These are phyloP conservation scores for Pseudogymnoascus sp. DNA, from an alignment of 2,329 filamentous ascomycete species.

Conservation along the genomic window DNA sequence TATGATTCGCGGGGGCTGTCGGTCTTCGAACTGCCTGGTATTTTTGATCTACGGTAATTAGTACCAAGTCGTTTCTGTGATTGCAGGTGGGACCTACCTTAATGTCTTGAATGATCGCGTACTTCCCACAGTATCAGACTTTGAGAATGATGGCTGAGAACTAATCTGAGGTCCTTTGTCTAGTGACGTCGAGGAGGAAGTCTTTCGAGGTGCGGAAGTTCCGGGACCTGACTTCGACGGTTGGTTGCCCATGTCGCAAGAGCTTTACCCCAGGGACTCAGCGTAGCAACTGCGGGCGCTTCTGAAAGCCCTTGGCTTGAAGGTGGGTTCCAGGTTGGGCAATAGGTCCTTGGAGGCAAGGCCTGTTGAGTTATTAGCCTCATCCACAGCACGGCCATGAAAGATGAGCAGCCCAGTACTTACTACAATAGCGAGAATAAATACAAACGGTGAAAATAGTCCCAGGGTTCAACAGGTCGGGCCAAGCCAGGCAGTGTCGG, in stretches of 20 bases:
- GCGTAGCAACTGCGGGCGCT: slow-evolving; percentile 7
- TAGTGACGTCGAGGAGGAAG: slow-evolving; percentile 26
- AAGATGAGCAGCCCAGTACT: not conserved
- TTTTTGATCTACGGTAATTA: slow-evolving; percentile 58
- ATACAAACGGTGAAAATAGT: not conserved
- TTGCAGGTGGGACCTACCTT: slow-evolving; percentile 23
- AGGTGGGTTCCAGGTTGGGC: slow-evolving; percentile 10
- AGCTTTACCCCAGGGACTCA: slow-evolving; percentile 2
- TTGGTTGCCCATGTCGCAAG: slow-evolving; percentile 63
- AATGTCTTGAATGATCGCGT: slow-evolving; percentile 77
- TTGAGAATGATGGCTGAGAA: slow-evolving; percentile 85
- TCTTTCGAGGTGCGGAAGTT: slow-evolving; percentile 23
- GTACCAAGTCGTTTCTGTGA: not conserved
- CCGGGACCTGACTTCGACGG: slow-evolving; percentile 42
- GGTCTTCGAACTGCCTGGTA: slow-evolving; percentile 59
- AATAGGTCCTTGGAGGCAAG: slow-evolving; percentile 9
- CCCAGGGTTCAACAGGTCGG: not conserved
- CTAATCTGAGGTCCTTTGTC: slow-evolving; percentile 44
- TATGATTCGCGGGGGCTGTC: slow-evolving; percentile 78
- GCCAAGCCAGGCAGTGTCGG: not conserved
- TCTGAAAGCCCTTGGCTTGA: not conserved
- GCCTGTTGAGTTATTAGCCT: not conserved
- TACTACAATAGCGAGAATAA: not conserved
- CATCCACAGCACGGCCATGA: not conserved
- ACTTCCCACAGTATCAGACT: slow-evolving; percentile 89